Evolutionary conservation across 2,329 filamentous ascomycete genomes (phyloP), one percentile per base, ranked within the genome.

Genomic region (Lojkania enalia): DNA sequence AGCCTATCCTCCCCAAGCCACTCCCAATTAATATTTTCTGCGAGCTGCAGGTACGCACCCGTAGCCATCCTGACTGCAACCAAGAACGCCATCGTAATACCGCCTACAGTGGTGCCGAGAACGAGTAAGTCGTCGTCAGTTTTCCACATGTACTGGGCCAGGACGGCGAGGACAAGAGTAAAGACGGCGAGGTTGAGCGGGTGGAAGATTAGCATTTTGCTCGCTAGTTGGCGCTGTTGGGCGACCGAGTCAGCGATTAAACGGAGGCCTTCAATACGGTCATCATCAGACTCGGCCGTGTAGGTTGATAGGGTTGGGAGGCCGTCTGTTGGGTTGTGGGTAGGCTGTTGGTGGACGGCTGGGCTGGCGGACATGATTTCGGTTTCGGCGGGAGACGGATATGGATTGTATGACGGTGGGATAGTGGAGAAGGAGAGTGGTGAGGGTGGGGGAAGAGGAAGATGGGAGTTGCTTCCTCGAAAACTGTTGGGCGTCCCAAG

Each of bases 191-290:
- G 55, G 19, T 66, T 63, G 27, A 64, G 33, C 9, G 68, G 67
- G 48, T 69, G 62, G 52, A 58, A 63, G 44, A 71, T 60, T 36
- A 94, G 73, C 51, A 81, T 73, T 42, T 74, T 73, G 31, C 83
- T 81, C 15, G 87, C 83, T 6, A 79, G 72, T 64, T 89, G 85
- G 50, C 86, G 83, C 75, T 94, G 90, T 71, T 95, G 86, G 25
- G 88, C 87, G 38, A 95, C 81, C 46, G 85, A 89, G 70, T 92
- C 88, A 49, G 89, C 86, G 29, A 95, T 78, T 15, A 95, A 80
- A 51, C 81, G 80, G 39, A 95, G 76, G 14, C 85, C 85, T 44
- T 83, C 78, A 51, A 83, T 72, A 63, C 85, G 83, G 65, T 90
- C 86, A 39, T 76, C 64, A 38, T 81, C 73, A 38, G 67, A 59